Conservation (phyloP, 2,329 filamentous ascomycete genomes). For the Graphiopsis chlorocephala region DNA sequence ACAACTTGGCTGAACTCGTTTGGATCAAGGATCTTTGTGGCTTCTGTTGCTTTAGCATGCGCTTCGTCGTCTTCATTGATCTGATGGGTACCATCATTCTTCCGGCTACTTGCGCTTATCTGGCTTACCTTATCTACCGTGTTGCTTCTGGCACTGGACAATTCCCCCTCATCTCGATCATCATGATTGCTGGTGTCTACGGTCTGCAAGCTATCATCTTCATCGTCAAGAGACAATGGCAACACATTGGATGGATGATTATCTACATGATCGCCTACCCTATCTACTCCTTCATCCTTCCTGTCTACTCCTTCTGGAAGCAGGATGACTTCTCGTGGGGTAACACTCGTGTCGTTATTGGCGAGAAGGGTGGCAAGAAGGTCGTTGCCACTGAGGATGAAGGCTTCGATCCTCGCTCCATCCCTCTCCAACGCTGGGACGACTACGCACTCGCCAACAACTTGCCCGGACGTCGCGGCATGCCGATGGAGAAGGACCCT, state of each 20-base stretch:
- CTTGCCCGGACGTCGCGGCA: constrained; percentile 84
- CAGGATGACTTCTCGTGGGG: constrained; percentile 99
- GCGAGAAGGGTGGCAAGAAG: constrained; percentile 87
- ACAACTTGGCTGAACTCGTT: constrained; percentile 90
- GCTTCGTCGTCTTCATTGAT: constrained; percentile 93
- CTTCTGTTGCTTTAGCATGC: constrained; percentile 98
- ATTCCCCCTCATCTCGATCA: constrained; percentile 82
- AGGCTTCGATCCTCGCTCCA: constrained; percentile 84
- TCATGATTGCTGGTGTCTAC: constrained; percentile 87
- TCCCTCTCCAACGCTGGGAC: constrained; percentile 95
- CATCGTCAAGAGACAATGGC: constrained; percentile 95
- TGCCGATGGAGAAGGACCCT: constrained; percentile 59
- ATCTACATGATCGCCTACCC: constrained; percentile 97
- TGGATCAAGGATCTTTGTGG: constrained; percentile 91
- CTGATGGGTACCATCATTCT: constrained; percentile 89
- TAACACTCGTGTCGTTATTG: constrained; percentile 95
- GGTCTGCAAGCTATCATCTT: constrained; percentile 96
- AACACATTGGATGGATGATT: constrained; percentile 98
- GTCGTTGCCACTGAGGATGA: constrained; percentile 82
- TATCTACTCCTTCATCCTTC: constrained; percentile 86
- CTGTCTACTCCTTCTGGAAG: constrained; percentile 99
- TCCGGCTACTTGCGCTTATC: constrained; percentile 81
- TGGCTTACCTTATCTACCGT: constrained; percentile 82
- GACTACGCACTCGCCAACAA: constrained; percentile 87
- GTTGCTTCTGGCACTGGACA: constrained; percentile 67